Evolutionary conservation across 345 rosid species (phyloP).

Genomic region (Eucalyptus globulus): DNA sequence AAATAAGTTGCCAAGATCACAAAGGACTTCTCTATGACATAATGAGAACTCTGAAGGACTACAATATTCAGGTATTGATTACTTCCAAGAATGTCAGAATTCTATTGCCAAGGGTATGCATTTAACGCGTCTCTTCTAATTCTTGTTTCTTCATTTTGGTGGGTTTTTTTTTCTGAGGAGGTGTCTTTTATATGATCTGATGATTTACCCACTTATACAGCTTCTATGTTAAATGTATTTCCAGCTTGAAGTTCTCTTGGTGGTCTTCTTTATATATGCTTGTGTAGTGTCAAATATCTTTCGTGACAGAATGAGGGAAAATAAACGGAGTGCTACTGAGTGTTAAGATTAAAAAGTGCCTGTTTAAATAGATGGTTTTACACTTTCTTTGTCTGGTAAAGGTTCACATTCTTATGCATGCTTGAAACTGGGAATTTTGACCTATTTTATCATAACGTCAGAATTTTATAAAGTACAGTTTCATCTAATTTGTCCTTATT

Average conservation of each 20-base stretch:
- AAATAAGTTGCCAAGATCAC: slow-evolving; percentile 76
- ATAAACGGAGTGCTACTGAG: background rate
- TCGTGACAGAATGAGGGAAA: background rate
- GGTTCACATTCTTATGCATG: background rate
- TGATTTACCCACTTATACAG: background rate
- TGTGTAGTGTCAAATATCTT: background rate
- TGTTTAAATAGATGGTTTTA: background rate
- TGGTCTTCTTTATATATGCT: background rate
- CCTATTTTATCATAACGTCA: background rate
- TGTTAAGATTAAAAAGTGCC: background rate
- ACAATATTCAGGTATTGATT: slow-evolving; percentile 65
- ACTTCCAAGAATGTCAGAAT: background rate
- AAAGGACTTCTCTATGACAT: slow-evolving; percentile 91
- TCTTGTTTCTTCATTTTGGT: background rate
- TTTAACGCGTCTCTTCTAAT: background rate
- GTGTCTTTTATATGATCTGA: background rate
- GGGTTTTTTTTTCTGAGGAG: background rate
- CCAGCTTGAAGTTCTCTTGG: background rate
- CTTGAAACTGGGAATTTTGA: background rate
- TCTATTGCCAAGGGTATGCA: background rate
- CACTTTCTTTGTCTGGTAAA: background rate
- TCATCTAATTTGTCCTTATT: background rate
- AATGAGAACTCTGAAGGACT: slow-evolving; percentile 93
- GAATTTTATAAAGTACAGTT: background rate
- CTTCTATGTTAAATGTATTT: background rate